phyloP scores from a whole-genome alignment of 345 rosid genomes.

The Jatropha curcas region DNA sequence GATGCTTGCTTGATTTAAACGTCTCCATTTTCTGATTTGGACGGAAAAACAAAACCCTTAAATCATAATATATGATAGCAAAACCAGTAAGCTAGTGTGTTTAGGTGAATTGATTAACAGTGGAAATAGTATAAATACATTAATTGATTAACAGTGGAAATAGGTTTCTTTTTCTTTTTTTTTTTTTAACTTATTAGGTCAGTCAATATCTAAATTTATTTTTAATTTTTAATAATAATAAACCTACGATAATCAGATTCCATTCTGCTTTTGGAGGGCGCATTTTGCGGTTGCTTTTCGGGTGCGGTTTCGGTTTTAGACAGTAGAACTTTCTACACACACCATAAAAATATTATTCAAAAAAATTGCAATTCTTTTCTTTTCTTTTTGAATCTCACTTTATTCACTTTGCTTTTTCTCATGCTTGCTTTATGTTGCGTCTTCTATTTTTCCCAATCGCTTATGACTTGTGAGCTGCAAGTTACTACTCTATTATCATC shows the following conservation, averaged over 20 bases:
- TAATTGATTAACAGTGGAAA: not conserved
- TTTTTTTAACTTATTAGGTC: no score
- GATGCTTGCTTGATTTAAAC: conserved; percentile 78
- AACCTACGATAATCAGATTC: no score
- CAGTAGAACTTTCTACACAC: conserved; percentile 16
- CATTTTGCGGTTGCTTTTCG: not conserved
- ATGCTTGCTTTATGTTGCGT: not conserved
- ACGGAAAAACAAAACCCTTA: conserved; percentile 18
- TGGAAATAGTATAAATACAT: no score
- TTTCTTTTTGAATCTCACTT: not conserved
- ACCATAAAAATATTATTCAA: not conserved
- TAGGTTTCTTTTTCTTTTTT: no score
- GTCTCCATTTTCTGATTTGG: conserved; percentile 78
- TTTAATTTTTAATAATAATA: no score
- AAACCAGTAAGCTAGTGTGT: not conserved
- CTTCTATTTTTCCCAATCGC: not conserved
- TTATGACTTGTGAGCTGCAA: no score
- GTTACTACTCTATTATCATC: no score
- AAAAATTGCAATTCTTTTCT: not conserved
- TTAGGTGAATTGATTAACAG: no score
- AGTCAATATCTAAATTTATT: no score
- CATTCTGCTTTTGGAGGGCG: not conserved
- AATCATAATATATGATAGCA: conserved; percentile 22
- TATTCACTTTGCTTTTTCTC: not conserved
- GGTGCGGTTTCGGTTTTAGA: conserved; percentile 25